These are phyloP conservation scores for Fistulinella prunicolor DNA, from an alignment of 768 basidiomycete species.

Conservation along the genomic window DNA sequence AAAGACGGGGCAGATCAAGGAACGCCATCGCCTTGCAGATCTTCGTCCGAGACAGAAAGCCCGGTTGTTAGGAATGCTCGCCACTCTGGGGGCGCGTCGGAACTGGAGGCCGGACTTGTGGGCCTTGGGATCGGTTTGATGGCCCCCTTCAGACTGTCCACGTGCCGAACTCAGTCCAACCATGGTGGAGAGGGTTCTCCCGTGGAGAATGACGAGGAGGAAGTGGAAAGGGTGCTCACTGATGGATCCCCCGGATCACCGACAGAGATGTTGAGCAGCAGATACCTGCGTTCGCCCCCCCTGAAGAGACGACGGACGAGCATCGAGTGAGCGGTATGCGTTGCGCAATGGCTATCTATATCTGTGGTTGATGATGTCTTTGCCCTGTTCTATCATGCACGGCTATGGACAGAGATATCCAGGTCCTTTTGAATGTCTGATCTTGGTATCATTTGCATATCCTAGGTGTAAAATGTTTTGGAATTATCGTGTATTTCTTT, in stretches of 20 bases:
- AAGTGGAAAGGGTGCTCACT: slow-evolving; percentile 32
- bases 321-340: slow-evolving; percentile 10
- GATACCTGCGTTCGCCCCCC: slow-evolving; percentile 36
- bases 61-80: slow-evolving; percentile 43
- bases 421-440: slow-evolving; percentile 2
- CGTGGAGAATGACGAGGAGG: slow-evolving; percentile 31
- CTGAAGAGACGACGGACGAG: slow-evolving; percentile 50
- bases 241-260: slow-evolving; percentile 23
- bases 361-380: slow-evolving; percentile 15
- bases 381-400: slow-evolving; percentile 12
- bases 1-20: slow-evolving; percentile 10
- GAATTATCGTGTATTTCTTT: slow-evolving; percentile 21
- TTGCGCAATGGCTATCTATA: slow-evolving; percentile 28
- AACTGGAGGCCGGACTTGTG: slow-evolving; percentile 34
- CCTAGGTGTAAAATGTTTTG: slow-evolving; percentile 36
- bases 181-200: slow-evolving; percentile 8
- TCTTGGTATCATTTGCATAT: slow-evolving; percentile 20
- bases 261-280: slow-evolving; percentile 19
- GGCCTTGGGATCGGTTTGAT: slow-evolving; percentile 45
- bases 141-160: slow-evolving; percentile 51
- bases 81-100: slow-evolving; percentile 20
- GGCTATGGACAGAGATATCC: slow-evolving; percentile 6
- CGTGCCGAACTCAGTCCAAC: slow-evolving; percentile 31
- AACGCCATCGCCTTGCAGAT: slow-evolving; percentile 16
- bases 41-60: slow-evolving; percentile 42